Evolutionary conservation across 2,329 filamentous ascomycete genomes (phyloP), one percentile per base, ranked within the genome.

Genomic region (Allantophomopsis lycopodina): DNA sequence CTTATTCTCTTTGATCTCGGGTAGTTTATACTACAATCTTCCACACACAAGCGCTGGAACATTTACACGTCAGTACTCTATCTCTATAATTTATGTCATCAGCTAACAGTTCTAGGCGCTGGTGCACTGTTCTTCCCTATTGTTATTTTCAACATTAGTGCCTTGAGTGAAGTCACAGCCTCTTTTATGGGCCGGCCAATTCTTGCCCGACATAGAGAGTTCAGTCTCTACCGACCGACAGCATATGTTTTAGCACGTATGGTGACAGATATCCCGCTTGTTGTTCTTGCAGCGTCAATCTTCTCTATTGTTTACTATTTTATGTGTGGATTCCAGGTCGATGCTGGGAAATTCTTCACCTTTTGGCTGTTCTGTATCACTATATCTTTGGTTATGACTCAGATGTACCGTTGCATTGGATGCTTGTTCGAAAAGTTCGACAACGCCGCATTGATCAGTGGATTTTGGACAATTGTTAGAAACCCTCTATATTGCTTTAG

Each of bases 191-290:
- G 55, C 5, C 47, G 57, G 0, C 49, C 53, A 2, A 57, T 60
- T 28, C 44, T 59, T 5, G 46, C 50, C 11, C 52, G 55, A 11
- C 57, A 60, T 37, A 53, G 55, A 12, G 47, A 51, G 2, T 57
- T 58, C 13, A 56, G 47, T 3, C 50, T 59, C 33, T 55, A 58
- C 35, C 47, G 54, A 7, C 55, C 57, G 1, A 51, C 51, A 0
- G 56, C 56, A 6, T 54, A 55, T 18, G 36, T 38, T 6, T 16
- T 87, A 36, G 75, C 85, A 0, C 89, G 82, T 12, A 89, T 91
- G 80, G 60, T 94, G 30, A 80, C 73, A 46, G 87, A 94, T 49
- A 62, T 91, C 61, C 86, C 86, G 0, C 85, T 85, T 60, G 91
- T 87, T 58, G 58, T 91, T 8, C 20, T 59, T 15, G 87, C 87